Evolutionary conservation across 768 basidiomycete genomes (phyloP), one percentile per base, ranked within the genome.

Genomic region (Mycena sanguinolenta): DNA sequence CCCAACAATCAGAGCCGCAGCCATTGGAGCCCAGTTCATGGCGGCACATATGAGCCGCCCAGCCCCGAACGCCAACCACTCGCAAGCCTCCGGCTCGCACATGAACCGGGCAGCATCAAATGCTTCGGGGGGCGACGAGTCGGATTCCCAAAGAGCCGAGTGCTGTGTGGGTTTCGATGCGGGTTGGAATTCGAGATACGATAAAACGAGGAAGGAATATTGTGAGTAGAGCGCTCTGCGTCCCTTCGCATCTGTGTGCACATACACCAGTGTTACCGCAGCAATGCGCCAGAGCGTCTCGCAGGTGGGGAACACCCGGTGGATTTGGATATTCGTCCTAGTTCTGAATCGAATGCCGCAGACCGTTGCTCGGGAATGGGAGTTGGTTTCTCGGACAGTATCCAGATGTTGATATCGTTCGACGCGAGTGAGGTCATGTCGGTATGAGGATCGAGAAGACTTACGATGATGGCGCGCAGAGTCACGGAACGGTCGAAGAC

Each of bases 281-380:
- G 89, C 80, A 25, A 91, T 84, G 16, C 89, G 84, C 91, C 91
- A 91, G 53, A 91, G 77, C 0, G 87, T 88, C 74, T 91, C 91
- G 82, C 88, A 91, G 0, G 86, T 79, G 0, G 90, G 90, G 52
- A 91, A 83, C 63, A 34, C 32, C 32, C 32, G 10, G 32, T 5
- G 32, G 32, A 34, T 34, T 82, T 1, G 79, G 77, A 59, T 79
- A 82, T 5, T 32, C 66, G 0, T 76, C 71, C 1, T 54, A 59
- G 38, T 83, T 77, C 1, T 84, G 82, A 27, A 90, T 69, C 69
- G 90, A 85, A 2, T 64, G 74, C 3, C 80, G 77, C 23, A 90
- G 77, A 57, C 79, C 78, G 3, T 53, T 77, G 52, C 0, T 75
- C 27, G 0, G 84, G 78, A 52, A 86, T 81, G 0, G 68, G 68